Conservation (phyloP, 164 flowering plant species). For the Magnolia officinalis region DNA sequence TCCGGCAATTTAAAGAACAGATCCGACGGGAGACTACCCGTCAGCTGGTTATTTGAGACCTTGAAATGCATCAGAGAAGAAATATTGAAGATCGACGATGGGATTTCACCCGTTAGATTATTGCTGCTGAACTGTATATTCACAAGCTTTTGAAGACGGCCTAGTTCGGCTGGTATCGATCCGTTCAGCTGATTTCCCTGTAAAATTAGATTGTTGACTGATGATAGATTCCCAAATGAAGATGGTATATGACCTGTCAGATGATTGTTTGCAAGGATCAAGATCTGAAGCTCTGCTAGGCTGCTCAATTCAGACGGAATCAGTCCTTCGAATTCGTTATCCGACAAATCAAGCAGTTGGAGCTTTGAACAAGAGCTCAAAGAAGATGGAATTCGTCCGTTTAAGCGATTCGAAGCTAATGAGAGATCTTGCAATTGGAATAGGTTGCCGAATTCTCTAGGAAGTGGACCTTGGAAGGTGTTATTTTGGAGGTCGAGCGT, state of each 20-base stretch:
- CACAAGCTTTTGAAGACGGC: conserved; percentile 16
- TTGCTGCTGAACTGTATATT: conserved; percentile 17
- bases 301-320: conserved; percentile 30
- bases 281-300: conserved; percentile 28
- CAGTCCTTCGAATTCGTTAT: conserved; percentile 32
- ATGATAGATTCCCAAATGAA: conserved; percentile 33
- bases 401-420: conserved; percentile 29
- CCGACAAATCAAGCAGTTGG: conserved; percentile 22
- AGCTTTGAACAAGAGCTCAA: conserved; percentile 24
- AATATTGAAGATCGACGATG: conserved; percentile 41
- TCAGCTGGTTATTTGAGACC: conserved; percentile 32
- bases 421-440: conserved; percentile 25
- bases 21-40: conserved; percentile 38
- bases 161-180: conserved; percentile 30
- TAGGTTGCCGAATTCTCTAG: conserved; percentile 26
- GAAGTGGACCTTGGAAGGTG: conserved; percentile 32
- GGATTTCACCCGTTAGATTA: conserved; percentile 38
- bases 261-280: conserved; percentile 28
- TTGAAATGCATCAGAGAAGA: conserved; percentile 33
- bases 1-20: conserved; percentile 37
- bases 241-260: conserved; percentile 40
- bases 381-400: conserved; percentile 31
- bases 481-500: conserved; percentile 38
- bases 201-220: conserved; percentile 23
- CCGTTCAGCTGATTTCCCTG: conserved; percentile 33